Evolutionary conservation across 1,284 basidiomycete species (phyloP).

Genomic region (Malassezia equina): DNA sequence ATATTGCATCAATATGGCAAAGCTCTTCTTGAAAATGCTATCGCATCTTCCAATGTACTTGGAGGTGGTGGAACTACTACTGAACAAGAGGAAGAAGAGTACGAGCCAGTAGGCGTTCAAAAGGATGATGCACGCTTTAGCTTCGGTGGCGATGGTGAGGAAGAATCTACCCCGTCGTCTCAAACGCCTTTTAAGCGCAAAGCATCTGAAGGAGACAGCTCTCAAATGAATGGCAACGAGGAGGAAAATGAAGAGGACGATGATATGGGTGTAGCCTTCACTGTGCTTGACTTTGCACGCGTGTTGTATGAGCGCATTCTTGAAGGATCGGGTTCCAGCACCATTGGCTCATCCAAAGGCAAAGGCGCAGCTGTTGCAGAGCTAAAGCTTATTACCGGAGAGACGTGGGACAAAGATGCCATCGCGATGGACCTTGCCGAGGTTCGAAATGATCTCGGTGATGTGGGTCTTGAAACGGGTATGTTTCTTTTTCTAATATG

Average conservation of each 20-base stretch:
- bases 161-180: neutral
- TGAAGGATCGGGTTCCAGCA: neutral
- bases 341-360: constrained; percentile 2
- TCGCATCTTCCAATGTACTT: constrained; percentile 37
- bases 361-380: constrained; percentile 1
- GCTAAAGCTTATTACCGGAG: constrained; percentile 29
- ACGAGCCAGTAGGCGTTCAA: neutral
- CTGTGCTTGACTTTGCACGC: constrained; percentile 38
- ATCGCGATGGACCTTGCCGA: constrained; percentile 38
- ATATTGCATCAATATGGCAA: constrained; percentile 41
- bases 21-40: constrained; percentile 37
- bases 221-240: neutral
- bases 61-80: constrained; percentile 24
- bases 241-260: constrained; percentile 22
- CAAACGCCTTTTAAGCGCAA: constrained; percentile 5
- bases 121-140: constrained; percentile 30
- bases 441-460: constrained; percentile 44
- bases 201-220: neutral
- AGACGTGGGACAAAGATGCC: constrained; percentile 21
- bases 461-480: constrained; percentile 43
- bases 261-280: constrained; percentile 39
- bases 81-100: neutral
- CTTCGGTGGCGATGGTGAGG: constrained; percentile 36
- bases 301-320: constrained; percentile 38
- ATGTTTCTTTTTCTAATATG: neutral